A percentile compares a stretch with the other conserved stretches of the same genome.
phyloP scores from a whole-genome alignment of 805 yeast species.

The Candida ipomoeae region DNA sequence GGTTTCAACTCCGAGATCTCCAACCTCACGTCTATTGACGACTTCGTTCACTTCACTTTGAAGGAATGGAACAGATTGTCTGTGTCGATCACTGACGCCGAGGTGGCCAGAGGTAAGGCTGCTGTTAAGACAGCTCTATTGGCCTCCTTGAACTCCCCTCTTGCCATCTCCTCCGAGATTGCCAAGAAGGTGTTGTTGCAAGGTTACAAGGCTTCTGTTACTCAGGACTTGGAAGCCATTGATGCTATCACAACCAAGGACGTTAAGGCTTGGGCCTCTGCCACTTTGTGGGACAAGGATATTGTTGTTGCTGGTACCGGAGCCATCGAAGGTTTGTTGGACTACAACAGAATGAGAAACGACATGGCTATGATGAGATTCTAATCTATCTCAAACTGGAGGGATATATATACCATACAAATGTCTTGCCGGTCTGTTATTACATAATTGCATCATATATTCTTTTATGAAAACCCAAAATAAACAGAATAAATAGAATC shows the following conservation, averaged over 20 bases:
- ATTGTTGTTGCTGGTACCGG: conserved; percentile 81
- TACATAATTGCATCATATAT: conserved; percentile 19
- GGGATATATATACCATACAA: conserved; percentile 4
- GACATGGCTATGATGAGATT: conserved; percentile 87
- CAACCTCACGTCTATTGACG: conserved; percentile 61
- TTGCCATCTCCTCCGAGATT: conserved; percentile 50
- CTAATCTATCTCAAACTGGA: conserved; percentile 21
- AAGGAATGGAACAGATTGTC: conserved; percentile 88
- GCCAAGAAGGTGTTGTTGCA: conserved; percentile 56
- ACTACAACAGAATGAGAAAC: conserved; percentile 81
- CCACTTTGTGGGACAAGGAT: conserved; percentile 77
- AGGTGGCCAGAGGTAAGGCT: conserved; percentile 74
- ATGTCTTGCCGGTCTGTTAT: conserved; percentile 11
- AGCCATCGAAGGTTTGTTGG: conserved; percentile 79
- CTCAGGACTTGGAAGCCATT: conserved; percentile 56
- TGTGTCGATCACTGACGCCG: conserved; percentile 68
- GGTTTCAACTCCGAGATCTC: conserved; percentile 69
- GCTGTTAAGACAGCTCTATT: conserved; percentile 62
- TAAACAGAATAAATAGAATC: conserved; percentile 7
- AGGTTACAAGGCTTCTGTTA: conserved; percentile 60
- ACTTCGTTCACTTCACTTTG: conserved; percentile 72
- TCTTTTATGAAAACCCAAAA: conserved; percentile 12
- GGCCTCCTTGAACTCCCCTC: conserved; percentile 44
- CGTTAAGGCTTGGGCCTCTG: conserved; percentile 70
- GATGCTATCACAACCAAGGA: conserved; percentile 60